Evolutionary conservation across 2,329 filamentous ascomycete species (phyloP), one percentile per base, ranked within the genome.

Genomic region (Harringtonia lauricola): DNA sequence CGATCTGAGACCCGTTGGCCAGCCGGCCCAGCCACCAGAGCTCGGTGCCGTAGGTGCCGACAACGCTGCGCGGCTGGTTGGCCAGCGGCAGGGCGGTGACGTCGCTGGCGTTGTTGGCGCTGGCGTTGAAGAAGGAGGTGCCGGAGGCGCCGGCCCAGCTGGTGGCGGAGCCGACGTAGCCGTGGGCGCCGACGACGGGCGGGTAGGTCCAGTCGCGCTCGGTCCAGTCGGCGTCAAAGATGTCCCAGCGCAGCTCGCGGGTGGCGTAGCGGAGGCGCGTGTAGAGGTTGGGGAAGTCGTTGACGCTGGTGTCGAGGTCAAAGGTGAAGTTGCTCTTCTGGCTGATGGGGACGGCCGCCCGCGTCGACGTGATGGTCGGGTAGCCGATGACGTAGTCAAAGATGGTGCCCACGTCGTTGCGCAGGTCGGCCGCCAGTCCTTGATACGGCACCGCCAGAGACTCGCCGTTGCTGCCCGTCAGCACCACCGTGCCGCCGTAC

Each of bases 401-500:
- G 21, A 41, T 36, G 12, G 26, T 36, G 33, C 33, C 40, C n/a
- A 21, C 26, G 24, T 36, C 31, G 22, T 36, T 15, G 22, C 29
- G 35, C 10, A 51, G 50, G 34, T 48, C 29, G 38, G 39, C 43
- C 8, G 28, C 30, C 8, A 38, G 35, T 5, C 53, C 58, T 19
- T 55, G 31, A 47, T 63, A 61, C 4, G 59, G 59, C 12, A 62
- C 52, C 12, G 52, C 56, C 17, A 61, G 50, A 17, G 55, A 49
- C 42, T 63, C 60, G 26, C 58, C 58, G 37, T 57, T 56, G 45
- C 53, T 56, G 21, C 54, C 54, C 10, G 53, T 51, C 37, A 63
- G 49, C 15, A 58, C 47, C 21, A 63, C 52, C 45, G 57, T 58
- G 38, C 61, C 61, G 39, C 58, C 57, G 43, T 62, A 64, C 14